Base-by-base conservation (phyloP, 2,329 filamentous ascomycete genomes). In the Scytalidium sp. region DNA sequence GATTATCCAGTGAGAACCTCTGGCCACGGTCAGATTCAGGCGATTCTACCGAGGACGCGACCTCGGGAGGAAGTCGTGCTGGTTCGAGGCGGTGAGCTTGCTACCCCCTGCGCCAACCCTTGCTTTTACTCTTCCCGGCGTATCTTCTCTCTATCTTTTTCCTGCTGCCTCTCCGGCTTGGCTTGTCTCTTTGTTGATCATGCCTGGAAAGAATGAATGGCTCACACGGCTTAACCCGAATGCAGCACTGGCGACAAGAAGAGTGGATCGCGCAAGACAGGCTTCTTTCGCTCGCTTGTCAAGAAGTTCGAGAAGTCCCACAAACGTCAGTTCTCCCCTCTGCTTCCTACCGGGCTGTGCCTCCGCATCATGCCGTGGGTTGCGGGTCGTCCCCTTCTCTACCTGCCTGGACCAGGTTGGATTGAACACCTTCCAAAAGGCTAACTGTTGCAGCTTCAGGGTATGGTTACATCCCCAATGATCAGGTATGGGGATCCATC, bases 21-120 rank as follows among this genome's bases (percentile, higher is more conserved):
- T 62, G 56, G 56, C 59, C 60, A 22, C 50, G 32, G 6, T 49
- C 51, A 20, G 59, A 61, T 41, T 59, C 60, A 7, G 60, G 60
- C 21, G 57, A 59, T 42, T 58, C 56, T 20, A 54, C 45, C 41
- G 47, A 50, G 13, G 54, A 46, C 10, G 20, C 22, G 13, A 17
- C 19, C 3, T 15, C 49, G 40, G 44, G n/a, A n/a, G n/a, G n/a
- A n/a, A n/a, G 43, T 40, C 44, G 43, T 10, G 7, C 10, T 46
- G 13, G n/a, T n/a, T n/a, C 27, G 47, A 15, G 54, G 27, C 43
- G 27, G 32, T 21, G 19, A 29, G 44, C 40, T 3, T 29, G n/a
- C n/a, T n/a, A n/a, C n/a, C n/a, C n/a, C n/a, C n/a, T n/a, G n/a
- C n/a, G n/a, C n/a, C n/a, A n/a, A n/a, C n/a, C n/a, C n/a, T n/a